Evolutionary conservation across 2,329 filamentous ascomycete species (phyloP).

Genomic region (Trichoderma semiorbis): DNA sequence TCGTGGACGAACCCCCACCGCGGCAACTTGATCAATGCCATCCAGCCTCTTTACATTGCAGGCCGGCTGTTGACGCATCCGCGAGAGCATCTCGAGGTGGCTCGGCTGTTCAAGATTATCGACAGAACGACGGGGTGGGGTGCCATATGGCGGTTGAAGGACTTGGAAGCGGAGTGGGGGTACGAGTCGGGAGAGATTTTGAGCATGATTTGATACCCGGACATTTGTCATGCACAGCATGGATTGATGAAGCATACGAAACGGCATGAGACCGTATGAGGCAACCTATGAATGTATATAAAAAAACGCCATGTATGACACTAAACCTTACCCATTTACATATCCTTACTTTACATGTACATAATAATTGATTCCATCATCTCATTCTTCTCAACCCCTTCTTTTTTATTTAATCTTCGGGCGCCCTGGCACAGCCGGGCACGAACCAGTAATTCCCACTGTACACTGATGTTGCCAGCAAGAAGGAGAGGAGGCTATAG

Average conservation of each 20-base stretch:
- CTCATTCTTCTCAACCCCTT: background rate
- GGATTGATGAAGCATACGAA: background rate
- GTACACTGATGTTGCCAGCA: background rate
- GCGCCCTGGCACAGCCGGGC: background rate
- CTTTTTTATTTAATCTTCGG: background rate
- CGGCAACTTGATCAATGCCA: conserved; percentile 47
- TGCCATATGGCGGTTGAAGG: conserved; percentile 46
- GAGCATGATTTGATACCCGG: conserved; percentile 5
- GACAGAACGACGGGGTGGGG: conserved; percentile 49
- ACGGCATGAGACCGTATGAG: background rate
- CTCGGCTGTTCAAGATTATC: conserved; percentile 41
- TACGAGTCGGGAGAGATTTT: conserved; percentile 26
- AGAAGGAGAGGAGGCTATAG: background rate
- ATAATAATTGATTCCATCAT: background rate
- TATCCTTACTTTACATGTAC: background rate
- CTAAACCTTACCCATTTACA: background rate
- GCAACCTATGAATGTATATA: background rate
- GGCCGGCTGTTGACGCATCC: conserved; percentile 47
- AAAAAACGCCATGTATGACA: background rate
- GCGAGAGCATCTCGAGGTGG: conserved; percentile 33
- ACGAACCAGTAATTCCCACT: background rate
- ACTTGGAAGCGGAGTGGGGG: conserved; percentile 40
- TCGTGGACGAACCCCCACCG: conserved; percentile 41
- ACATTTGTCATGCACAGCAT: background rate
- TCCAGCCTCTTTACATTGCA: conserved; percentile 51